Evolutionary conservation across 306 rosid species (phyloP), one percentile per base, ranked within the genome.

Genomic region (Pyrus communis): DNA sequence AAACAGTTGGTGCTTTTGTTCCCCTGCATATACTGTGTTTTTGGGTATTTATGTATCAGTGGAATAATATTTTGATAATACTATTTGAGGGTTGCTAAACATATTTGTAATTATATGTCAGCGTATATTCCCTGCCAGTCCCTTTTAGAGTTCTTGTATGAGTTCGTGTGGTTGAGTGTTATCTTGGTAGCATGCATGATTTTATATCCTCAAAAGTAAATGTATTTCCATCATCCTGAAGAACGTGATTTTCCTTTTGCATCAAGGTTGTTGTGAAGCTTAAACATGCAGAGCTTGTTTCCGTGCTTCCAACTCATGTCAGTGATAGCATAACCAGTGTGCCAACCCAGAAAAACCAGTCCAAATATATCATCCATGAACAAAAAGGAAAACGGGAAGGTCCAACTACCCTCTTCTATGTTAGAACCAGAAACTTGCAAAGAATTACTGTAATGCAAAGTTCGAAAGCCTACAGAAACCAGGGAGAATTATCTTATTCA

Each of bases 201-300:
- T 30, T 0, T 30, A 30, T 30, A 30, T 30, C 31, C 8, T 61
- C 43, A 25, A 0, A 18, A n/a, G 35, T 58, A 38, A 38, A n/a
- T 9, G 30, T 23, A 38, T 38, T 49, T 46, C 67, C 54, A 64
- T 17, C 69, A 72, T 23, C 64, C 83, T 86, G 60, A 90, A 63
- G 66, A 83, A 31, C 51, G 72, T 55, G 69, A 14, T 18, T 85
- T 77, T 83, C 43, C 46, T 75, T 87, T 74, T 87, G 87, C 96
- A 94, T 97, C 87, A 89, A 92, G 89, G 87, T 94, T 73, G 86
- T 97, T 13, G 91, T 94, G 42, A 85, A 90, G 78, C 96, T 94
- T 76, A 86, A 93, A 79, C 92, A 94, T 65, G 87, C 89, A 0
- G 97, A 92, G 86, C 96, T 92, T 66, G 75, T 88, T 78, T 88